Evolutionary conservation across 179 eudicot genomes (phyloP).

Genomic region (Beta lomatogona): DNA sequence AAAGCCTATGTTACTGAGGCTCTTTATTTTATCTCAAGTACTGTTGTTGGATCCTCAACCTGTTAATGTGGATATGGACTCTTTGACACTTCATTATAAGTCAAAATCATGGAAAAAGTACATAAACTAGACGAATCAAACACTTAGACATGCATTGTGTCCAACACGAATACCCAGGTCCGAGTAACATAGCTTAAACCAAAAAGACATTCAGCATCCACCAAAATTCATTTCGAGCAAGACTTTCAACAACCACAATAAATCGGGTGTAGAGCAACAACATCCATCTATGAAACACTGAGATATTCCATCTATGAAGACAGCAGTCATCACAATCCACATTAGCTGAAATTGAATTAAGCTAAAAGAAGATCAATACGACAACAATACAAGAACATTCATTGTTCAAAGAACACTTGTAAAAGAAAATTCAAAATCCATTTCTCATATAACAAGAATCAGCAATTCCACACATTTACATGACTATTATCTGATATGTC

Average conservation of each 20-base stretch:
- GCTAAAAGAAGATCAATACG: conserved; percentile 1
- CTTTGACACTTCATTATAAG: too few relatives aligned
- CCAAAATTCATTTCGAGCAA: too few relatives aligned
- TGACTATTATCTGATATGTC: conserved; percentile 21
- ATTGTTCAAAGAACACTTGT: conserved; percentile 12
- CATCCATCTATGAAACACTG: background rate
- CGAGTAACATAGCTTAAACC: background rate
- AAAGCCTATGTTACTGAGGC: background rate
- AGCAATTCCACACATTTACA: conserved; percentile 36
- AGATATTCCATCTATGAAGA: background rate
- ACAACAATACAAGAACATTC: conserved; percentile 3
- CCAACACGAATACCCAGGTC: background rate
- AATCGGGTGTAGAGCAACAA: background rate
- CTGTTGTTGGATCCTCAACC: too few relatives aligned
- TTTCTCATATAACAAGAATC: conserved; percentile 22
- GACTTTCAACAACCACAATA: background rate
- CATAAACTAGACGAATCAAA: too few relatives aligned
- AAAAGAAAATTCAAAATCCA: conserved; percentile 4
- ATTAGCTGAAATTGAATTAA: conserved; percentile 5
- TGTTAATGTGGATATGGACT: too few relatives aligned
- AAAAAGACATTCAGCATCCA: background rate
- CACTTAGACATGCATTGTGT: too few relatives aligned
- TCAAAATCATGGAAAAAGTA: too few relatives aligned
- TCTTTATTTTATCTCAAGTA: background rate
- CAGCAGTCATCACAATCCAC: conserved; percentile 1